Evolutionary conservation across 192 early-diverging fungal species (phyloP).

Genomic region (Rhizoclosmatium sp.): DNA sequence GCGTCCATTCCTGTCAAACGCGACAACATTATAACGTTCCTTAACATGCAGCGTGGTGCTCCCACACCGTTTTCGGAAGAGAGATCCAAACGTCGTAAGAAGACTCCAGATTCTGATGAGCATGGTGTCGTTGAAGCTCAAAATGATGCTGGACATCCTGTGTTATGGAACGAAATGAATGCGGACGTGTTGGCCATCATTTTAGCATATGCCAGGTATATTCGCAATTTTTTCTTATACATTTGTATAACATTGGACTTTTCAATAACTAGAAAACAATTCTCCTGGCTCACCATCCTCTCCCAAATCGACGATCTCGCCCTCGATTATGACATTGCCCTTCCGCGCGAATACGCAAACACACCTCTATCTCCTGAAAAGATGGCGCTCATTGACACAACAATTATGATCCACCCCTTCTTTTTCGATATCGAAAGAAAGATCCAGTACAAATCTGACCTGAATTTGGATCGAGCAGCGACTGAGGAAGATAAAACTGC

Average conservation of each 20-base stretch:
- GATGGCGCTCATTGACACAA: neutral
- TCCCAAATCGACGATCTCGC: slow-evolving; percentile 24
- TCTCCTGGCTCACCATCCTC: slow-evolving; percentile 10
- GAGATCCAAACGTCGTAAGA: slow-evolving; percentile 1
- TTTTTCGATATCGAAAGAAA: slow-evolving; percentile 31
- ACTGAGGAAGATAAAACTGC: slow-evolving; percentile 11
- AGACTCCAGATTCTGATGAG: neutral
- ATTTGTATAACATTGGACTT: neutral
- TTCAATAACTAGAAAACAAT: slow-evolving; percentile 20
- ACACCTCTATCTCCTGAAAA: neutral
- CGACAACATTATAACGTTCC: neutral
- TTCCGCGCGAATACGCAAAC: neutral
- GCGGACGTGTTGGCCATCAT: neutral
- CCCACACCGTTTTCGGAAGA: neutral
- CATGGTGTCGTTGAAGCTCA: neutral
- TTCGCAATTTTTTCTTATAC: neutral
- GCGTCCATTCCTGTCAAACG: neutral
- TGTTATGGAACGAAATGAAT: slow-evolving; percentile 15
- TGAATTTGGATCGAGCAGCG: slow-evolving; percentile 1
- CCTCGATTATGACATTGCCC: slow-evolving; percentile 11
- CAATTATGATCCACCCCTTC: slow-evolving; percentile 33
- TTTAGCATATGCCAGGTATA: slow-evolving; percentile 16
- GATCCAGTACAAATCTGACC: neutral
- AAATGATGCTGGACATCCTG: neutral
- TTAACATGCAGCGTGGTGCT: neutral